Evolutionary conservation across 2,329 filamentous ascomycete genomes (phyloP), one percentile per base, ranked within the genome.

Genomic region (Calonectria multiphialidica): DNA sequence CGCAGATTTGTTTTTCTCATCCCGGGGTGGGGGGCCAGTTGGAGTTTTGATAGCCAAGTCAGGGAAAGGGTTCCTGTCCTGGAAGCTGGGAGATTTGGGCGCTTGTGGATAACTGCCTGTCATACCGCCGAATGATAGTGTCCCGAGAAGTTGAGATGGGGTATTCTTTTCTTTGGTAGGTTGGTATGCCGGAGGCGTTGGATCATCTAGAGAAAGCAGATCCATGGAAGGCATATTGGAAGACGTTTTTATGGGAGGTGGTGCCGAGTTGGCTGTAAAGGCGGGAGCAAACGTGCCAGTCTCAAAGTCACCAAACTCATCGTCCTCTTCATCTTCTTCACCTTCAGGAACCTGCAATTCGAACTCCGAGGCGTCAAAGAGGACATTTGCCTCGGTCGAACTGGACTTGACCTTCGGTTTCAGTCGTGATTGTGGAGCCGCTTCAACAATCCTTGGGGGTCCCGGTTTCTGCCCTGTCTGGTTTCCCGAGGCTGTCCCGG

Each of bases 321-420:
- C 66, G 16, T 89, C 82, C 9, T 84, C 80, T 5, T 89, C 82
- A 8, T 84, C 80, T 9, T 89, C 82, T n/a, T 84, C 83, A 8
- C 84, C 85, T 13, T 84, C 84, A 6, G 79, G 81, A 2, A 78
- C 80, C 40, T 85, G 80, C 16, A 85, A 79, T 66, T 87, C 87
- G 74, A 88, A 89, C 62, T 90, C 88, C 49, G 89, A 88, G 42
- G 89, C 92, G 81, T 94, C 92, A 80, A 94, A 94, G 3, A 94
- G 84, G 4, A 94, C 88, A 74, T 91, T 89, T 2, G 88, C 82
- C 50, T 90, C 83, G 1, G 80, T 73, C 15, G 81, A 71, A 10
- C 71, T 61, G 9, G 78, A 42, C 65, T 75, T 81, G 28, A 76
- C 72, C 57, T 72, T 81, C 8, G 78, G 70, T 28, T 76, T 80